phyloP scores from a whole-genome alignment of 2,329 filamentous ascomycete species.

The Trichophyton equinum region DNA sequence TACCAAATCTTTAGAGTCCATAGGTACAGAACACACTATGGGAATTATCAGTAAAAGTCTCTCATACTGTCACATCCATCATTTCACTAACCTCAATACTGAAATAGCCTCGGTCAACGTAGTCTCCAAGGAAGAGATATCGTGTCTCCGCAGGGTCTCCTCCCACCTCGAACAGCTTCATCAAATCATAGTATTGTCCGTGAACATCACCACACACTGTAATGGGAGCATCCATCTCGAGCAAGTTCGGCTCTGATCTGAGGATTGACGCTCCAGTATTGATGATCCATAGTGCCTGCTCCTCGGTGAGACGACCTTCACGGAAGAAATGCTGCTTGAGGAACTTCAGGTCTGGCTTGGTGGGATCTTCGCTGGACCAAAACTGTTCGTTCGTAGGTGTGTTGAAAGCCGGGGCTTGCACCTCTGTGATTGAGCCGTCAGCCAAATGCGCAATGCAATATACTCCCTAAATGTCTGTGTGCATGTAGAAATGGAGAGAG shows the following conservation, averaged over 20 bases:
- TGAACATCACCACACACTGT: slow-evolving; percentile 98
- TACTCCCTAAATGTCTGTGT: background rate
- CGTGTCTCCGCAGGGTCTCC: slow-evolving; percentile 92
- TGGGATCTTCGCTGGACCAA: slow-evolving; percentile 70
- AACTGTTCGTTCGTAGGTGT: slow-evolving; percentile 91
- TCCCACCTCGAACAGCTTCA: slow-evolving; percentile 98
- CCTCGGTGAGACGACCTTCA: slow-evolving; percentile 90
- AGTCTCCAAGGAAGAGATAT: slow-evolving; percentile 95
- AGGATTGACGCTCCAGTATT: slow-evolving; percentile 76
- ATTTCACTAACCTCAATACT: slow-evolving; percentile 63
- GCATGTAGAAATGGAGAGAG: background rate
- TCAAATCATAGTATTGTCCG: slow-evolving; percentile 97
- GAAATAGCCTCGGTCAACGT: slow-evolving; percentile 96
- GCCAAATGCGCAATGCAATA: background rate
- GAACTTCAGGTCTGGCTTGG: slow-evolving; percentile 85
- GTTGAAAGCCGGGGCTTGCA: slow-evolving; percentile 90
- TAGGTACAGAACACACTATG: slow-evolving; percentile 79
- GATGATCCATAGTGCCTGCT: slow-evolving; percentile 94
- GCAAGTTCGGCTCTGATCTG: slow-evolving; percentile 78
- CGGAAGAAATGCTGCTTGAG: slow-evolving; percentile 98
- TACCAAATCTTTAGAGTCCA: slow-evolving; percentile 99
- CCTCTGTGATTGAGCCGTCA: slow-evolving; percentile 47
- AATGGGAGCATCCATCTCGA: slow-evolving; percentile 99
- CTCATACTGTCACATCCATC: background rate
- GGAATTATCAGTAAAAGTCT: slow-evolving; percentile 19